phyloP scores from a whole-genome alignment of 495 filamentous ascomycete genomes.

The Friedmanniomyces endolithicus region DNA sequence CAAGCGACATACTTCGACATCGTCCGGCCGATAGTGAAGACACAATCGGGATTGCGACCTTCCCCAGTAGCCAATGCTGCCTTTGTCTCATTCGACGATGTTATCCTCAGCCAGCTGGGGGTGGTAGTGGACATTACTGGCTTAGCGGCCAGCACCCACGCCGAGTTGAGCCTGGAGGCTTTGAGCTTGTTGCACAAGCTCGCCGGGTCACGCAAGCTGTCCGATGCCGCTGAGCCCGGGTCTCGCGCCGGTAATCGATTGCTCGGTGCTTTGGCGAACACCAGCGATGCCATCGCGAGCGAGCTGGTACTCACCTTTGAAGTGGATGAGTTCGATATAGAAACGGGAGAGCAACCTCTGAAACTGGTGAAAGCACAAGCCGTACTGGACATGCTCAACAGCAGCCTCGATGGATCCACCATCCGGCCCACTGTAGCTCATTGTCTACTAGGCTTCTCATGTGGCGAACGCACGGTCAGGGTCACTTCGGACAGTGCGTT shows the following conservation, averaged over 20 bases:
- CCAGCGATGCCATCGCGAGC: slow-evolving; percentile 5
- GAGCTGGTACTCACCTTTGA: slow-evolving; percentile 5
- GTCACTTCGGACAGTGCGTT: slow-evolving; percentile 53
- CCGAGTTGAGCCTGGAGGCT: slow-evolving; percentile 60
- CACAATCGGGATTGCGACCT: slow-evolving; percentile 34
- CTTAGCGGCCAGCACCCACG: slow-evolving; percentile 70
- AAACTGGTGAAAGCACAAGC: slow-evolving; percentile 15
- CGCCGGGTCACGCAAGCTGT: slow-evolving; percentile 64
- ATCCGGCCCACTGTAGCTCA: slow-evolving; percentile 75
- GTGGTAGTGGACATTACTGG: slow-evolving; percentile 67
- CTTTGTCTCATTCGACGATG: slow-evolving; percentile 81
- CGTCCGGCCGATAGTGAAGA: slow-evolving; percentile 61
- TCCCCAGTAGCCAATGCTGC: slow-evolving; percentile 53
- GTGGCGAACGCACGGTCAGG: slow-evolving; percentile 51
- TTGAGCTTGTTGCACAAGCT: slow-evolving; percentile 74
- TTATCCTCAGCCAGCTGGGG: slow-evolving; percentile 63
- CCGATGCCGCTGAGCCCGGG: slow-evolving; percentile 15
- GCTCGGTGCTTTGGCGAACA: not conserved
- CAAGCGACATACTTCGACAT: slow-evolving; percentile 87
- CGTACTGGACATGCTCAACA: slow-evolving; percentile 71
- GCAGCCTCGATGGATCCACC: slow-evolving; percentile 56
- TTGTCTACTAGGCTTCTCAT: slow-evolving; percentile 76
- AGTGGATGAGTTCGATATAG: slow-evolving; percentile 12
- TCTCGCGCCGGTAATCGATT: slow-evolving; percentile 11
- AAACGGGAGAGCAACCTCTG: slow-evolving; percentile 1